These are phyloP conservation scores for Cladophialophora exuberans DNA, from an alignment of 2,329 filamentous ascomycete genomes.

Conservation along the genomic window DNA sequence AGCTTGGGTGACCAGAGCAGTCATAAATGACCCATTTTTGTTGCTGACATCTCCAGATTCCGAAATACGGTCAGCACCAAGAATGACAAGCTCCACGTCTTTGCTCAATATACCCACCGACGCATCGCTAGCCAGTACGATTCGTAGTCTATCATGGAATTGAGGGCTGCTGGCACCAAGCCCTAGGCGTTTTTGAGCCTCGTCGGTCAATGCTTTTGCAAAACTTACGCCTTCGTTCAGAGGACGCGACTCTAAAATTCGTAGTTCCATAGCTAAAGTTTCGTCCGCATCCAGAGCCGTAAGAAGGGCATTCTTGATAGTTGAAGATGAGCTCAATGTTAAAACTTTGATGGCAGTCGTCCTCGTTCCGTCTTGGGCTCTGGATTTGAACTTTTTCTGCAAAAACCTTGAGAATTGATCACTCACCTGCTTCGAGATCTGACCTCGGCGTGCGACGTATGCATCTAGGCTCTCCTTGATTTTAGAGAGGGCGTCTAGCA, in stretches of 20 bases:
- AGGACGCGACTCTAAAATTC: conserved; percentile 68
- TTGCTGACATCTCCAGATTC: conserved; percentile 64
- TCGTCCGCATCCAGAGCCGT: conserved; percentile 49
- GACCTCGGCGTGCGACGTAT: conserved; percentile 34
- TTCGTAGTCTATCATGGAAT: conserved; percentile 61
- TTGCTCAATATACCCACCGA: conserved; percentile 39
- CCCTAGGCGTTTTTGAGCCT: conserved; percentile 33
- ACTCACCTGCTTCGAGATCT: conserved; percentile 27
- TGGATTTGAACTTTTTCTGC: conserved; percentile 5
- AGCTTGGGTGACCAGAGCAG: conserved; percentile 58
- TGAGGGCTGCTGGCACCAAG: conserved; percentile 34
- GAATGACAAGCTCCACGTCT: conserved; percentile 47
- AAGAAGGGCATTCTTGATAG: conserved; percentile 47
- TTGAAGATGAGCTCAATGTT: conserved; percentile 67
- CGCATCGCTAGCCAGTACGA: conserved; percentile 40
- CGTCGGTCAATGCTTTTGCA: conserved; percentile 48
- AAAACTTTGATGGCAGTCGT: conserved; percentile 51
- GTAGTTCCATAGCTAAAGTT: conserved; percentile 46
- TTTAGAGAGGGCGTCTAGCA: conserved; percentile 12
- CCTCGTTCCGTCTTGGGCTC: not conserved
- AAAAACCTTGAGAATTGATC: conserved; percentile 20
- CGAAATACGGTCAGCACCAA: conserved; percentile 68
- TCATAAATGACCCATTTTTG: conserved; percentile 66
- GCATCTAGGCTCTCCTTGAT: conserved; percentile 32
- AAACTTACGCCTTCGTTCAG: conserved; percentile 66